Percentiles rank a stretch among this genome's conserved stretches.
Conservation (phyloP, 2,329 filamentous ascomycete genomes). For the Penicillium sp. region DNA sequence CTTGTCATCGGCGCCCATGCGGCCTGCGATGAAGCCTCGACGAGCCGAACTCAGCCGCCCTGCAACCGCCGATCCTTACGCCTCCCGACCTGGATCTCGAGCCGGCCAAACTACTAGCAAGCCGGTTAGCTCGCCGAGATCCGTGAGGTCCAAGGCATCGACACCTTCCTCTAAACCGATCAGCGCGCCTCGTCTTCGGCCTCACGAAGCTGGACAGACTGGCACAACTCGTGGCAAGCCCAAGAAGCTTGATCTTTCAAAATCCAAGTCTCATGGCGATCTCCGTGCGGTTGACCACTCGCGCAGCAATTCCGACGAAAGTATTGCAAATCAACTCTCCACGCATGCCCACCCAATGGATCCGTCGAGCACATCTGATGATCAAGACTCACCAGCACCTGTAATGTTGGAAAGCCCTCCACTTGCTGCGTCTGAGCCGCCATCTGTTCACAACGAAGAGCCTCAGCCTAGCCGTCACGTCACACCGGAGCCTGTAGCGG, state of each 20-base stretch:
- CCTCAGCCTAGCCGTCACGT: slow-evolving; percentile 1
- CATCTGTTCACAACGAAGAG: slow-evolving; percentile 1
- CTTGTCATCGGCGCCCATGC: slow-evolving; percentile 60
- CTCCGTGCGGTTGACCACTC: slow-evolving; percentile 29
- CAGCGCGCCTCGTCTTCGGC: slow-evolving; percentile 32
- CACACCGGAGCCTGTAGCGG: slow-evolving; percentile 12
- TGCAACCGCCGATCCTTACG: slow-evolving; percentile 36
- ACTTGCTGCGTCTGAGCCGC: slow-evolving; percentile 15
- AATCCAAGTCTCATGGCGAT: slow-evolving; percentile 27
- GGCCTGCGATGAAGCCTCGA: slow-evolving; percentile 43
- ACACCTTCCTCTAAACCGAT: slow-evolving; percentile 33
- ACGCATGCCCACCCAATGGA: slow-evolving; percentile 8
- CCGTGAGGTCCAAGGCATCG: slow-evolving; percentile 29
- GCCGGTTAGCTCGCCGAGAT: slow-evolving; percentile 20
- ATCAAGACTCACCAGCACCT: slow-evolving; percentile 43
- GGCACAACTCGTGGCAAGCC: slow-evolving; percentile 34
- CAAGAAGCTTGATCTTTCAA: slow-evolving; percentile 33
- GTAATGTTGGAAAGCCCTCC: slow-evolving; percentile 22
- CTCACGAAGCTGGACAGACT: slow-evolving; percentile 31
- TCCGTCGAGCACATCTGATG: slow-evolving; percentile 52
- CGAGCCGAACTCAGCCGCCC: slow-evolving; percentile 38
- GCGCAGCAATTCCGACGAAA: slow-evolving; percentile 25
- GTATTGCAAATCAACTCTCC: slow-evolving; percentile 10
- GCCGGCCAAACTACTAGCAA: slow-evolving; percentile 18
- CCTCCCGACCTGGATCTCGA: slow-evolving; percentile 47